Evolutionary conservation across 352 stramenopile species (phyloP).

Genomic region (Globisporangium iwayamae): DNA sequence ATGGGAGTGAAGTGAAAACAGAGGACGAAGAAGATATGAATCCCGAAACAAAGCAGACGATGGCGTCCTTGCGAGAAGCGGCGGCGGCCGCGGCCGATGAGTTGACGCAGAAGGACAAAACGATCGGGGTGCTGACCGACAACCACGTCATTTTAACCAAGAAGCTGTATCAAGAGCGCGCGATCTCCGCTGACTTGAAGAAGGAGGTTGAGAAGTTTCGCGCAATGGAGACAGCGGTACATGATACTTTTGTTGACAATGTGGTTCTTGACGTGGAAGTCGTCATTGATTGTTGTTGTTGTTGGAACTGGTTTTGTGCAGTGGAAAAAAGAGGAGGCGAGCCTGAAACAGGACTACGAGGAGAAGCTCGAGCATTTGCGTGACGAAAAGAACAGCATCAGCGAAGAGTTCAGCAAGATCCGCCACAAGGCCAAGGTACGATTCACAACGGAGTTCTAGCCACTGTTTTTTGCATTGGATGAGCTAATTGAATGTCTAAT

Average conservation of each 20-base stretch:
- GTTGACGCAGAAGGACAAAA: constrained; percentile 27
- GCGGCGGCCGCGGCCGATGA: constrained; percentile 29
- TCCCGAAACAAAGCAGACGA: constrained; percentile 3
- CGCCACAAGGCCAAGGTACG: constrained; percentile 55
- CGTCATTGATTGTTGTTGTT: constrained; percentile 3
- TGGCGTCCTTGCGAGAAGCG: constrained; percentile 9
- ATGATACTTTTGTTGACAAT: neutral
- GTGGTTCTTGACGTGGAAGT: neutral
- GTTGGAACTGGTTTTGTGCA: constrained; percentile 16
- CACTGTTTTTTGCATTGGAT: neutral
- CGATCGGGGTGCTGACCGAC: constrained; percentile 31
- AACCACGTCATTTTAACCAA: constrained; percentile 34
- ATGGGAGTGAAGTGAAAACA: constrained; percentile 21
- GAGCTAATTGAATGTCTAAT: neutral
- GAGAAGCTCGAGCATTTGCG: constrained; percentile 56
- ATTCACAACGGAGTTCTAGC: neutral
- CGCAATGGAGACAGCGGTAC: constrained; percentile 55
- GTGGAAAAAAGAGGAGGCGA: constrained; percentile 60
- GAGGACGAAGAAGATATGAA: neutral
- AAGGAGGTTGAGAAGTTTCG: constrained; percentile 62
- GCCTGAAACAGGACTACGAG: constrained; percentile 47
- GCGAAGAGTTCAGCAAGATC: constrained; percentile 54
- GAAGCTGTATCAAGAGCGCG: constrained; percentile 51
- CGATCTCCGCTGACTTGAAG: constrained; percentile 35
- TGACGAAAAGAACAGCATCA: constrained; percentile 51